A percentile compares a stretch with the other conserved stretches of the same genome.
phyloP scores from a whole-genome alignment of 1,284 basidiomycete species.

The Leccinum subrobustum region DNA sequence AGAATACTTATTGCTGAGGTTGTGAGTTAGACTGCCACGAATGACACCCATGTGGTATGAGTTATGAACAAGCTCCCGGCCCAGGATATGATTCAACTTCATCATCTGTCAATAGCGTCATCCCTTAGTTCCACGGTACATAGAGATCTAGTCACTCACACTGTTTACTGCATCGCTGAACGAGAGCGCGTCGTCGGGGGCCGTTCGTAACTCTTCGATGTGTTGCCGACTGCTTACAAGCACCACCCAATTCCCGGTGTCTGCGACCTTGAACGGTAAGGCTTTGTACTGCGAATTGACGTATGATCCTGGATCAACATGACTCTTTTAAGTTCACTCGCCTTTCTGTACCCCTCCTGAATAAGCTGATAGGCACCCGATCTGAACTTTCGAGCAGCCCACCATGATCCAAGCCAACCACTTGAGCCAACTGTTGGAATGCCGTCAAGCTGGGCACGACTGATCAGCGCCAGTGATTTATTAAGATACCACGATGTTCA shows the following conservation, averaged over 20 bases:
- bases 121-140: background rate
- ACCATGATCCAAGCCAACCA: background rate
- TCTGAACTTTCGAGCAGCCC: constrained; percentile 3
- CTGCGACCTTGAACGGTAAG: constrained; percentile 41
- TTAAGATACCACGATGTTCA: background rate
- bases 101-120: constrained; percentile 11
- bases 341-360: constrained; percentile 7
- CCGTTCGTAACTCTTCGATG: constrained; percentile 42
- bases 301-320: background rate
- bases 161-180: constrained; percentile 33
- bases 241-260: constrained; percentile 39
- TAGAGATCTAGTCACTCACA: constrained; percentile 23
- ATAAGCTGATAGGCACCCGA: background rate
- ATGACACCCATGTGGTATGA: constrained; percentile 29
- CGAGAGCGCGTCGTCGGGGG: constrained; percentile 39
- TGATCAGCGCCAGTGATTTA: background rate
- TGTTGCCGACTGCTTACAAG: constrained; percentile 36
- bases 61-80: constrained; percentile 23
- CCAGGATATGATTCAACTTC: constrained; percentile 30
- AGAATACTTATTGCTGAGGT: constrained; percentile 23
- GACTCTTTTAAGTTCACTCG: constrained; percentile 11
- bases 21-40: constrained; percentile 33
- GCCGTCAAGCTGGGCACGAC: background rate
- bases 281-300: constrained; percentile 19
- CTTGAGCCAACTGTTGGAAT: background rate